Evolutionary conservation across 2,329 filamentous ascomycete genomes (phyloP).

Genomic region (Penicillium crustosum): DNA sequence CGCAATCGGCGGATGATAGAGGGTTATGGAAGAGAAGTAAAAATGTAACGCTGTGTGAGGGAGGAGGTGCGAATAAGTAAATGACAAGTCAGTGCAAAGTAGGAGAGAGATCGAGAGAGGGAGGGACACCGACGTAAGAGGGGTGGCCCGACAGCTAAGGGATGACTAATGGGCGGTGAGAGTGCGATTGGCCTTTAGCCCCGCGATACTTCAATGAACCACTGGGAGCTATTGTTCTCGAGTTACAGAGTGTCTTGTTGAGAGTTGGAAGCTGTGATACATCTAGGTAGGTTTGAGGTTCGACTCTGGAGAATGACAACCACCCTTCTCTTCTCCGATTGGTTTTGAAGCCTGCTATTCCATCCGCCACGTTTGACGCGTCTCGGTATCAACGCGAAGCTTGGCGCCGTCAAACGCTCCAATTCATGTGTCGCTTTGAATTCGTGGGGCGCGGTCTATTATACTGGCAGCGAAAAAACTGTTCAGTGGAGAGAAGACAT

Average conservation of each 20-base stretch:
- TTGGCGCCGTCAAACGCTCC: conserved; percentile 3
- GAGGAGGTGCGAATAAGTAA: conserved; percentile 15
- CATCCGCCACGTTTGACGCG: conserved; percentile 11
- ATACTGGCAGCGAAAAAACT: conserved; percentile 41
- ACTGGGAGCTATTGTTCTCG: conserved; percentile 1
- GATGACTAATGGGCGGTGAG: conserved; percentile 12
- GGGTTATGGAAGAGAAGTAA: conserved; percentile 11
- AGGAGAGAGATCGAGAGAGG: conserved; percentile 12
- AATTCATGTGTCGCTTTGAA: conserved; percentile 48
- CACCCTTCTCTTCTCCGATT: not conserved
- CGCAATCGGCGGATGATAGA: conserved; percentile 8
- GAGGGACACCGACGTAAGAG: conserved; percentile 30
- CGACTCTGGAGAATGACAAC: not conserved
- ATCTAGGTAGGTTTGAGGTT: not conserved
- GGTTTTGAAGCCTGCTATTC: not conserved
- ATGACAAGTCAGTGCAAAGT: conserved; percentile 13
- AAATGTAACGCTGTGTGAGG: conserved; percentile 3
- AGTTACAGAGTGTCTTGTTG: not conserved
- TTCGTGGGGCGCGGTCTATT: conserved; percentile 45
- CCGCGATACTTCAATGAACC: conserved; percentile 3
- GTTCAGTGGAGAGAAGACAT: conserved; percentile 25
- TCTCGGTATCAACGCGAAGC: conserved; percentile 16
- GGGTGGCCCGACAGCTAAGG: conserved; percentile 22
- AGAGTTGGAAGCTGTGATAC: not conserved
- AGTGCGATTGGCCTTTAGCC: conserved; percentile 3